Evolutionary conservation across 2,329 filamentous ascomycete genomes (phyloP), one percentile per base, ranked within the genome.

Genomic region (Fusarium hainanense): DNA sequence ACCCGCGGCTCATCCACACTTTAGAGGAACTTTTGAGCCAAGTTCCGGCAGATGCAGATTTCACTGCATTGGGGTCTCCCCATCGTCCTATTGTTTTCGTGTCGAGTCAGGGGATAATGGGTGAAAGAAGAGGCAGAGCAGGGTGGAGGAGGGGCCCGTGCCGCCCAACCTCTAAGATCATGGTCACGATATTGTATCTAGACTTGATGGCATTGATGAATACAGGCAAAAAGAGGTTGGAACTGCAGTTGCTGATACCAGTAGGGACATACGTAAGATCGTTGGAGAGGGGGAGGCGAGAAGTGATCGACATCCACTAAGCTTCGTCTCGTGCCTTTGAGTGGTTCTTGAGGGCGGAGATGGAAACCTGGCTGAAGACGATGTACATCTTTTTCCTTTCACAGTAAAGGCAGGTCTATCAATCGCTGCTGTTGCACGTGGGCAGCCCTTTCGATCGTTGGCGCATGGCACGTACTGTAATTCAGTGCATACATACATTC

Each of bases 301-400:
- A 27, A 32, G 49, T 54, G 67, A 70, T 70, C 67, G 67, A 68
- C 67, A 68, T 51, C 68, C 57, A 70, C 67, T 70, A 66, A 63
- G 52, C 50, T 58, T 63, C 37, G 32, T 42, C 55, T 54, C 46
- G 61, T 62, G 66, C 51, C 48, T 59, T 55, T 68, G 41, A 66
- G 63, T 66, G 62, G 55, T 43, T 47, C 30, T 40, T 32, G 42
- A 30, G 32, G 41, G 48, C 40, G 30, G 63, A 63, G 57, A 30
- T 47, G 25, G 48, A 54, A 37, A 63, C 49, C 61, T 37, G 51
- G 61, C 54, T 50, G 40, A 37, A 58, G 55, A 34, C 32, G 40
- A 63, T 34, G 66, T 55, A 51, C 56, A 43, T 66, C 63, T 61
- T 66, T 66, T 66, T 7, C 57, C 63, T n/a, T 47, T 51, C 34